Conservation (phyloP, 257 asterid genomes). For the Solanum peruvianum region DNA sequence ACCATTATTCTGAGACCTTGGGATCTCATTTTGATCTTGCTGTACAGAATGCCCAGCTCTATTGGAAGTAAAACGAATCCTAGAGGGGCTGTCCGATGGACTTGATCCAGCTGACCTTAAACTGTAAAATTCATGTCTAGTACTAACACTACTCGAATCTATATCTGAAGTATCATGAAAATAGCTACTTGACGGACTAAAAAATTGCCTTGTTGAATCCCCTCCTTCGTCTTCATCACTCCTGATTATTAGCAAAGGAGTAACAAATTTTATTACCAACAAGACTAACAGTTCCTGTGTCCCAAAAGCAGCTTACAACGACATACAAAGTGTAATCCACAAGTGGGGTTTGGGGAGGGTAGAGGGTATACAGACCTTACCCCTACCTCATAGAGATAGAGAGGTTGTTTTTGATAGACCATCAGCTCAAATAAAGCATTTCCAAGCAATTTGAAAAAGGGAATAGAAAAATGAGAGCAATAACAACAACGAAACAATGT, state of each 20-base stretch:
- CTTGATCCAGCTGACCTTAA: slow-evolving; percentile 63
- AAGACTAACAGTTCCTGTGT: background rate
- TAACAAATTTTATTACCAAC: background rate
- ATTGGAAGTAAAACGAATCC: slow-evolving; percentile 38
- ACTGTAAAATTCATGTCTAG: slow-evolving; percentile 48
- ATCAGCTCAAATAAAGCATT: background rate
- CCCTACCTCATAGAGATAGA: background rate
- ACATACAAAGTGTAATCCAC: background rate
- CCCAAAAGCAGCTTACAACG: background rate
- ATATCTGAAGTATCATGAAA: slow-evolving; percentile 47
- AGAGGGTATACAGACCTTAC: background rate
- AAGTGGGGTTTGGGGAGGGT: background rate
- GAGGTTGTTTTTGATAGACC: background rate
- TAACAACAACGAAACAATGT: background rate
- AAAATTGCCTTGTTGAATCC: slow-evolving; percentile 40
- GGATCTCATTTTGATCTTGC: slow-evolving; percentile 40
- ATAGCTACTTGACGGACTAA: slow-evolving; percentile 42
- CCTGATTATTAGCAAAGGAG: slow-evolving; percentile 27
- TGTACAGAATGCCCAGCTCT: slow-evolving; percentile 56
- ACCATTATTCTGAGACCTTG: slow-evolving; percentile 21
- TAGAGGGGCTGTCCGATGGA: slow-evolving; percentile 78
- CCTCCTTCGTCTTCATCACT: slow-evolving; percentile 72
- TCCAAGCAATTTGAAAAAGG: background rate
- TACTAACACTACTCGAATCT: slow-evolving; percentile 70
- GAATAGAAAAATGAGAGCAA: background rate